These are phyloP conservation scores for Cryptosporidium canis DNA, from an alignment of 169 alveolate species.

Conservation along the genomic window DNA sequence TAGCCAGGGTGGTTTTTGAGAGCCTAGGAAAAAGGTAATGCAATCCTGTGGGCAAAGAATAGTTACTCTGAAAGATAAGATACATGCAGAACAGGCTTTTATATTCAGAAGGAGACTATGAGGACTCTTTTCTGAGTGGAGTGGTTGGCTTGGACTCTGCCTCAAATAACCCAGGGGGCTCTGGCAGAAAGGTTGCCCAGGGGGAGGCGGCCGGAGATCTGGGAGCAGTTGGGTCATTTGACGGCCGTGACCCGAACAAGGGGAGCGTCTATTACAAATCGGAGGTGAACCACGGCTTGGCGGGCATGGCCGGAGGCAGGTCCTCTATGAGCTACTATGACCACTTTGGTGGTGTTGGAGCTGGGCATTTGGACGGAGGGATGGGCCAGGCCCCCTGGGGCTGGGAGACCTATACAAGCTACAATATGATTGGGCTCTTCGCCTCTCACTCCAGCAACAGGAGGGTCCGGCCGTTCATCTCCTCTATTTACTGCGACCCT, in stretches of 20 bases:
- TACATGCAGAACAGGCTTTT: conserved; percentile 46
- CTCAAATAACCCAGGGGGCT: background rate
- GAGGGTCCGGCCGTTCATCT: conserved; percentile 44
- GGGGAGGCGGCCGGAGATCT: background rate
- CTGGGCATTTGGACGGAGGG: conserved; percentile 7
- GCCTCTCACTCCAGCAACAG: conserved; percentile 16
- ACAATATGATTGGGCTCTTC: conserved; percentile 54
- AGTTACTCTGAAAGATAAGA: background rate
- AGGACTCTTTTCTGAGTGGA: conserved; percentile 2
- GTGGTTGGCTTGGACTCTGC: conserved; percentile 15
- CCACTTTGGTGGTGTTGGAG: conserved; percentile 8
- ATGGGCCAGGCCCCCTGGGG: conserved; percentile 46
- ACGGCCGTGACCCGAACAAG: background rate
- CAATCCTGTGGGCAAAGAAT: background rate
- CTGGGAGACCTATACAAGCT: conserved; percentile 69
- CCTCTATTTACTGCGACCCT: conserved; percentile 55
- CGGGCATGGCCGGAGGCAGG: background rate
- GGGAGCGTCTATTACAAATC: background rate
- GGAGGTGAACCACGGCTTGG: background rate
- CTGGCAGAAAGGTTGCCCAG: background rate
- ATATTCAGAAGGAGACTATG: conserved; percentile 24
- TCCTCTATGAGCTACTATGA: background rate
- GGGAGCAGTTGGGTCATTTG: background rate
- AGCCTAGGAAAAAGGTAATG: background rate
- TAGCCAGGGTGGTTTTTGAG: background rate